A percentile compares a stretch with the other conserved stretches of the same genome.
Evolutionary conservation across 306 rosid genomes (phyloP).

Genomic region (Sesbania bispinosa): DNA sequence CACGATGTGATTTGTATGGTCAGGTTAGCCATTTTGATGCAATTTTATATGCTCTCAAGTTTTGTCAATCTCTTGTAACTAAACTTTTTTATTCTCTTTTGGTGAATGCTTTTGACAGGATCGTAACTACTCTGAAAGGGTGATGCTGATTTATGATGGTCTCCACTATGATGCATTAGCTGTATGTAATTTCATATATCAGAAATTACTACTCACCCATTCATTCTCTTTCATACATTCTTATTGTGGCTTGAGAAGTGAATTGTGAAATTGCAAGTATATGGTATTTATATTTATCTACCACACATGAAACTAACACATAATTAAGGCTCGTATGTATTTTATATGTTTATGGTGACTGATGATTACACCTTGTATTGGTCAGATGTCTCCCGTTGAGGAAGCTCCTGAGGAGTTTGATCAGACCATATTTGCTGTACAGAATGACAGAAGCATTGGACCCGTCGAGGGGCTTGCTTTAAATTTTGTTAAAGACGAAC

Average conservation of each 20-base stretch:
- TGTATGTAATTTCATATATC: constrained; percentile 44
- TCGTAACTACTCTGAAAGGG: constrained; percentile 66
- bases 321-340: neutral
- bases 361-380: constrained; percentile 19
- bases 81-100: constrained; percentile 14
- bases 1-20: constrained; percentile 92
- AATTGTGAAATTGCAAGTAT: too few relatives aligned
- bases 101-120: constrained; percentile 53
- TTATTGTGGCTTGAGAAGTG: neutral
- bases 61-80: constrained; percentile 25
- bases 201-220: neutral
- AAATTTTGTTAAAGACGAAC: constrained; percentile 71
- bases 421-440: constrained; percentile 76
- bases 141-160: constrained; percentile 88
- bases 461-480: constrained; percentile 64
- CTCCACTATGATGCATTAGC: constrained; percentile 95
- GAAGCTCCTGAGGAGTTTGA: constrained; percentile 95
- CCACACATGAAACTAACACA: neutral
- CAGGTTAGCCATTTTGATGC: constrained; percentile 58
- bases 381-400: constrained; percentile 73
- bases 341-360: constrained; percentile 24
- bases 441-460: constrained; percentile 48
- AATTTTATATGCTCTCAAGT: constrained; percentile 8
- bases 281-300: too few relatives aligned
- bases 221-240: neutral